Evolutionary conservation across 208 protist genomes (phyloP).

Genomic region (Zelonia costaricensis): DNA sequence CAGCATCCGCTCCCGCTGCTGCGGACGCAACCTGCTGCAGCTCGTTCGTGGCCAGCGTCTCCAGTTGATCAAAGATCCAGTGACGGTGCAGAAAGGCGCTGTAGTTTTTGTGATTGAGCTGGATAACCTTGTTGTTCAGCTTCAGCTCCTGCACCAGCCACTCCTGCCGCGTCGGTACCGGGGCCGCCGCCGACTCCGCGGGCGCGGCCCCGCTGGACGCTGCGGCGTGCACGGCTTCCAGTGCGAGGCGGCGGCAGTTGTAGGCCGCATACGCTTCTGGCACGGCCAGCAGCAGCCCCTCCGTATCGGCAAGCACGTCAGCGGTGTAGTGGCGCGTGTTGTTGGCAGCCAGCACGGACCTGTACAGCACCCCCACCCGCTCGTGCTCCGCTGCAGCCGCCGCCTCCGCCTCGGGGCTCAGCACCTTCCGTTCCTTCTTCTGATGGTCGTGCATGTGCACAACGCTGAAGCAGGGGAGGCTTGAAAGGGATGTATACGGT

Average conservation of each 20-base stretch:
- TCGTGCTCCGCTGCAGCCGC: slow-evolving; percentile 36
- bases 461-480: neutral
- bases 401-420: slow-evolving; percentile 18
- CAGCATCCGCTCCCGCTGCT: neutral
- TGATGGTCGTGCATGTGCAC: slow-evolving; percentile 71
- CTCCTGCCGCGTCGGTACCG: neutral
- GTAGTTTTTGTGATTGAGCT: slow-evolving; percentile 85
- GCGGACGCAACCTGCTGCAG: neutral
- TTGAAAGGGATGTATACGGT: neutral
- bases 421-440: slow-evolving; percentile 32
- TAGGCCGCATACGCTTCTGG: slow-evolving; percentile 86
- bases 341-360: slow-evolving; percentile 29
- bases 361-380: slow-evolving; percentile 48
- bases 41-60: slow-evolving; percentile 30
- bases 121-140: slow-evolving; percentile 60
- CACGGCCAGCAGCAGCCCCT: slow-evolving; percentile 52
- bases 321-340: slow-evolving; percentile 24
- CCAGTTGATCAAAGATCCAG: slow-evolving; percentile 74
- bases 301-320: slow-evolving; percentile 36
- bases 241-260: slow-evolving; percentile 69
- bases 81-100: slow-evolving; percentile 83
- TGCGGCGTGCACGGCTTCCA: slow-evolving; percentile 19
- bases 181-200: neutral
- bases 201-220: neutral
- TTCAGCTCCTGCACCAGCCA: slow-evolving; percentile 63